These are phyloP conservation scores for Leishmania tarentolae DNA, from an alignment of 208 protist genomes.

Conservation along the genomic window DNA sequence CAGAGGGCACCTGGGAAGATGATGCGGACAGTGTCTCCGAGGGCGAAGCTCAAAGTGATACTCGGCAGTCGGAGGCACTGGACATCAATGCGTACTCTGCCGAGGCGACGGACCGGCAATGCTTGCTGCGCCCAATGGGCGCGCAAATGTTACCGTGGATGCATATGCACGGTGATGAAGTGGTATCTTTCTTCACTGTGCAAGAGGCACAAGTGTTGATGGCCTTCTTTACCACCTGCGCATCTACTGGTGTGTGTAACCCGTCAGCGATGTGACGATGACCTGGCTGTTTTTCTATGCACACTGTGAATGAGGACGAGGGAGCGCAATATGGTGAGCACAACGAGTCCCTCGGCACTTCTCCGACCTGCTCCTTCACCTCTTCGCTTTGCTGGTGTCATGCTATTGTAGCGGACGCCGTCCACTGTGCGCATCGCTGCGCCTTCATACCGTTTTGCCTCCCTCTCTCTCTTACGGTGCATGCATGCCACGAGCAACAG, in stretches of 20 bases:
- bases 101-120: background rate
- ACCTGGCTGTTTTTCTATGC: background rate
- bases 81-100: background rate
- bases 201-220: slow-evolving; percentile 16
- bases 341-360: background rate
- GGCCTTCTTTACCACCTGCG: slow-evolving; percentile 18
- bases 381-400: background rate
- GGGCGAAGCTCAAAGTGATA: background rate
- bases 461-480: background rate
- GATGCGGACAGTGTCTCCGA: slow-evolving; percentile 14
- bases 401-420: background rate
- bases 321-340: background rate
- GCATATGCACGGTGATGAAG: slow-evolving; percentile 18
- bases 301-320: background rate
- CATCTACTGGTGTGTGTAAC: background rate
- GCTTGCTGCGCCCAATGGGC: slow-evolving; percentile 15
- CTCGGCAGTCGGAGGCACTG: background rate
- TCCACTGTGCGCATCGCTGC: background rate
- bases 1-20: slow-evolving; percentile 24
- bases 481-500: background rate
- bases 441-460: background rate
- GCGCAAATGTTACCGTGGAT: slow-evolving; percentile 28
- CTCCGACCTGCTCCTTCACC: background rate
- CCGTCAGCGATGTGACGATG: background rate
- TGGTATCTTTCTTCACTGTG: slow-evolving; percentile 28